Evolutionary conservation across 306 rosid species (phyloP).

Genomic region (Lagenaria siceraria): DNA sequence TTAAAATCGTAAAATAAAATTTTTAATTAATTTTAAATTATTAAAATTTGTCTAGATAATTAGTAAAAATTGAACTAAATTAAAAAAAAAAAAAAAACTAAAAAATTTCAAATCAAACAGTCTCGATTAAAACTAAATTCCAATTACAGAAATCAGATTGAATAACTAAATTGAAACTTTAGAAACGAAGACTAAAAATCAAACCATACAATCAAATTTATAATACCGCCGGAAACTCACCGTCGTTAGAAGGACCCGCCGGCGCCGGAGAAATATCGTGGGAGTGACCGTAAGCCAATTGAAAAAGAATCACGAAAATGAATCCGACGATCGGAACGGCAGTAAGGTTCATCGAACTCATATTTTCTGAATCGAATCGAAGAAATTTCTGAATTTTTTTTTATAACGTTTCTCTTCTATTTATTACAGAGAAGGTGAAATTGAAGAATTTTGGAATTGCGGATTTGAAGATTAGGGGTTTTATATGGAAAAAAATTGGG

Average conservation of each 20-base stretch:
- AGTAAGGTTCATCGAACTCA: neutral
- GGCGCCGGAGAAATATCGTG: slow-evolving; percentile 1
- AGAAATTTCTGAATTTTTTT: neutral
- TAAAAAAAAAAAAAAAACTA: too few relatives aligned
- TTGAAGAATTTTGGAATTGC: neutral
- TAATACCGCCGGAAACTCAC: neutral
- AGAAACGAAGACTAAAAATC: too few relatives aligned
- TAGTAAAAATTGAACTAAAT: too few relatives aligned
- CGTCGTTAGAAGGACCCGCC: slow-evolving; percentile 4
- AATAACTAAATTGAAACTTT: too few relatives aligned
- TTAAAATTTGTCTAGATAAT: too few relatives aligned
- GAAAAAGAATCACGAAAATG: neutral
- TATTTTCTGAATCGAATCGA: neutral
- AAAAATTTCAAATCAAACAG: too few relatives aligned
- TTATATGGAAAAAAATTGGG: neutral
- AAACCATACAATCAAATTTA: neutral
- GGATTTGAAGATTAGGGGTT: neutral
- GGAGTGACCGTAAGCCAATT: neutral
- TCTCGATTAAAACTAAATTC: too few relatives aligned
- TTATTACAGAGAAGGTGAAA: too few relatives aligned
- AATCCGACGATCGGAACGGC: slow-evolving; percentile 3
- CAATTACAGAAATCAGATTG: too few relatives aligned
- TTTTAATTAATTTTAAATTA: too few relatives aligned
- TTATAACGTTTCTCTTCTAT: too few relatives aligned
- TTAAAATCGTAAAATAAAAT: too few relatives aligned